Conservation (phyloP, 371 early-diverging fungal species). For the Mortierella polycephala region DNA sequence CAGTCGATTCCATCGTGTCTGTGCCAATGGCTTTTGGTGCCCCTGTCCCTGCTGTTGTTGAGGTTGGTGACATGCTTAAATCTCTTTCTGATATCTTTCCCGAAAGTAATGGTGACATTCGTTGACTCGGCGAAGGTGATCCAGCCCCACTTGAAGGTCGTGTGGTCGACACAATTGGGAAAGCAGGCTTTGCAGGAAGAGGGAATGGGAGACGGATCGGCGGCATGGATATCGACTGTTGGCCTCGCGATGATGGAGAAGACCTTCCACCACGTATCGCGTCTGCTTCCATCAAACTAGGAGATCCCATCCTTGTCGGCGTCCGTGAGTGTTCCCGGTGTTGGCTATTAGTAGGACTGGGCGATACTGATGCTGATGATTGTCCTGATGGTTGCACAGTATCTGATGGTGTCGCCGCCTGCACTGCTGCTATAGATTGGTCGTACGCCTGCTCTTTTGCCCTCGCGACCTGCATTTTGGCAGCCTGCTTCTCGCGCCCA, state of each 20-base stretch:
- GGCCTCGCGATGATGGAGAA: not conserved
- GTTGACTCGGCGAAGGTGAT: slow-evolving; percentile 16
- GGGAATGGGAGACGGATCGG: slow-evolving; percentile 35
- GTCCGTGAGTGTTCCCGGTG: not conserved
- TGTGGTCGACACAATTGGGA: slow-evolving; percentile 31
- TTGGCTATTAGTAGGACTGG: not conserved
- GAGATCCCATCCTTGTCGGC: not conserved
- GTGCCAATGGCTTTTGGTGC: not conserved
- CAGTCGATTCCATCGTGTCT: not conserved
- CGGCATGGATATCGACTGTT: not conserved
- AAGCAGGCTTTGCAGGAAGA: slow-evolving; percentile 43
- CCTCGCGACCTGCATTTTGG: slow-evolving; percentile 21
- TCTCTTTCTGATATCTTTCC: slow-evolving; percentile 5
- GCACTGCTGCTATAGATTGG: slow-evolving; percentile 33
- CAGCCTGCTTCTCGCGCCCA: slow-evolving; percentile 44
- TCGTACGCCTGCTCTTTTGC: slow-evolving; percentile 55
- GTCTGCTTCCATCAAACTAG: not conserved
- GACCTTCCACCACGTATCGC: not conserved
- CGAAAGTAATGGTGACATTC: slow-evolving; percentile 14
- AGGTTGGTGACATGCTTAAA: not conserved
- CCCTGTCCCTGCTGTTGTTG: not conserved
- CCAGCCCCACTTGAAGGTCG: slow-evolving; percentile 18
- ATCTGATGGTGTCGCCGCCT: not conserved
- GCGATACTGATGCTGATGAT: slow-evolving; percentile 3
- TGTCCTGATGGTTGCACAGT: not conserved